Evolutionary conservation across 257 asterid species (phyloP).

Genomic region (Scutellaria galericulata): DNA sequence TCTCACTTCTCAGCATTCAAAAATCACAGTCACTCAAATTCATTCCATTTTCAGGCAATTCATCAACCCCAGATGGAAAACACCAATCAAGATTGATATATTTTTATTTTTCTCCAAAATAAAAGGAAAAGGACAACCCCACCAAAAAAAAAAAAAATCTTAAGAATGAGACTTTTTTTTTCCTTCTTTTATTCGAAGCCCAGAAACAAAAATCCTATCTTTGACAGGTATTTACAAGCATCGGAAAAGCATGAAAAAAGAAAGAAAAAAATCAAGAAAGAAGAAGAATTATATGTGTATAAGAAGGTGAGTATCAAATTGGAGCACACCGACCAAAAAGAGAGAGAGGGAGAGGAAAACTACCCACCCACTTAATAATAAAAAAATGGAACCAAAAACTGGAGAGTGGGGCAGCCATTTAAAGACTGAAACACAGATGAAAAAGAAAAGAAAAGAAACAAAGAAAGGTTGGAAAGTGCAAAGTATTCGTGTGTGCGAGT

Average conservation of each 20-base stretch:
- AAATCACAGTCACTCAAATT: background rate
- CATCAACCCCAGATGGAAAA: constrained; percentile 26
- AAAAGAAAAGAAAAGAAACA: constrained; percentile 24
- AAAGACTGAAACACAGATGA: constrained; percentile 46
- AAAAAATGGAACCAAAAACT: constrained; percentile 50
- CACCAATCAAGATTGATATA: constrained; percentile 25
- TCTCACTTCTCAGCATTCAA: background rate
- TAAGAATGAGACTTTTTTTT: constrained; percentile 25
- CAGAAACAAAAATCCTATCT: constrained; percentile 42
- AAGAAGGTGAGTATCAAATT: constrained; percentile 44
- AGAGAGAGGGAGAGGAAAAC: constrained; percentile 40
- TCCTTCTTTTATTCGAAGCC: constrained; percentile 8
- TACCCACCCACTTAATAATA: constrained; percentile 57
- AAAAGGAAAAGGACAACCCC: constrained; percentile 34
- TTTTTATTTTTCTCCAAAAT: background rate
- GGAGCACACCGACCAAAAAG: constrained; percentile 57
- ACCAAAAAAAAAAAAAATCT: constrained; percentile 19
- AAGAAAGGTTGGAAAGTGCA: constrained; percentile 53
- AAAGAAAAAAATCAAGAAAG: constrained; percentile 17
- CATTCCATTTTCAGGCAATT: constrained; percentile 15
- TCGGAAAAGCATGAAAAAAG: constrained; percentile 25
- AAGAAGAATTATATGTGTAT: constrained; percentile 36
- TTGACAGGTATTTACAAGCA: constrained; percentile 49
- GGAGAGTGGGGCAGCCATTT: constrained; percentile 77
- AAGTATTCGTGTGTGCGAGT: constrained; percentile 31